Conservation (phyloP, 371 early-diverging fungal species). For the Homolaphlyctis polyrhiza region DNA sequence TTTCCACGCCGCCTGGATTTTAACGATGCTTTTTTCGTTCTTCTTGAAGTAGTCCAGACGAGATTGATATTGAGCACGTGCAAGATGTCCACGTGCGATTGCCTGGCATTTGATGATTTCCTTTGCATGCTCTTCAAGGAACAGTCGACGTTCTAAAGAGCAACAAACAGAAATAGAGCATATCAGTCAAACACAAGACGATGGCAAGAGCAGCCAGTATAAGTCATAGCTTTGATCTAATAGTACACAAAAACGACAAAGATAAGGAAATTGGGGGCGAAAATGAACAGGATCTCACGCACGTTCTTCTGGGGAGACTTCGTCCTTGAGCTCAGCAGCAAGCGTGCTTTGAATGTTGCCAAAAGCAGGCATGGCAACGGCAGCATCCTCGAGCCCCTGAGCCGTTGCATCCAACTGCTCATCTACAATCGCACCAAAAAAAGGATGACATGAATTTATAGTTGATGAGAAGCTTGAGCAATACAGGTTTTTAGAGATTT, state of each 20-base stretch:
- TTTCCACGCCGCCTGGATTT: constrained; percentile 72
- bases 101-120: constrained; percentile 46
- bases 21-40: constrained; percentile 66
- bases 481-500: no score
- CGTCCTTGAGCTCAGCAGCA: constrained; percentile 53
- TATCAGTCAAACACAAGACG: background rate
- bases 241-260: no score
- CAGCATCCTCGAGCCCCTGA: constrained; percentile 73
- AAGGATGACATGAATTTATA: background rate
- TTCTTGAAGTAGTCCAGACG: constrained; percentile 49
- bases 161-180: background rate
- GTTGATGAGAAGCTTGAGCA: no score
- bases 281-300: background rate
- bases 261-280: no score
- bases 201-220: background rate
- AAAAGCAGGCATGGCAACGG: constrained; percentile 78
- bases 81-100: constrained; percentile 23
- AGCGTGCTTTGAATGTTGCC: constrained; percentile 68
- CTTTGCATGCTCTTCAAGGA: constrained; percentile 31
- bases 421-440: constrained; percentile 29
- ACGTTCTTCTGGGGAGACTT: constrained; percentile 9
- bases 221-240: background rate
- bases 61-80: constrained; percentile 44
- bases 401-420: constrained; percentile 81
- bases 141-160: constrained; percentile 28